Percentiles rank a stretch among this genome's conserved stretches.
These are phyloP conservation scores for Elaeis guineensis DNA, from an alignment of 176 grass and related monocot species.

Conservation along the genomic window DNA sequence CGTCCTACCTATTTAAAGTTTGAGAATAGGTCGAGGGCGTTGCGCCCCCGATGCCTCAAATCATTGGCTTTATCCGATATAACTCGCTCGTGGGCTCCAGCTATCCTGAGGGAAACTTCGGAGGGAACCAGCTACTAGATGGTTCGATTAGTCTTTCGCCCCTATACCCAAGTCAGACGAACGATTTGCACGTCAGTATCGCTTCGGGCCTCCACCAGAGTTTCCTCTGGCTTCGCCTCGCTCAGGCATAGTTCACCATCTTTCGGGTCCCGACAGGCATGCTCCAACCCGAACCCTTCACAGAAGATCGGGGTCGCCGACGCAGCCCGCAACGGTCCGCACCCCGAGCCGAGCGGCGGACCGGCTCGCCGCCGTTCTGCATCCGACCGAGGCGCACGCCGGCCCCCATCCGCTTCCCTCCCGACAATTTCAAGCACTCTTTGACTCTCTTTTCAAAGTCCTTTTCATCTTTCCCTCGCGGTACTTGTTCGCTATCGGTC, in stretches of 20 bases:
- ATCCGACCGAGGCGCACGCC: too few species aligned
- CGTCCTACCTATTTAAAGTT: background rate
- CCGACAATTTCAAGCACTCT: conserved; percentile 23
- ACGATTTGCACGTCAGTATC: conserved; percentile 49
- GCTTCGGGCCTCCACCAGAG: conserved; percentile 39
- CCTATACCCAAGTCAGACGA: conserved; percentile 49
- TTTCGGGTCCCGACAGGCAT: conserved; percentile 57
- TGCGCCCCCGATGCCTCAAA: background rate
- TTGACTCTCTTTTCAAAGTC: conserved; percentile 79
- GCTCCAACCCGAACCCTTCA: conserved; percentile 75
- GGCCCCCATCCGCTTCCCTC: too few species aligned
- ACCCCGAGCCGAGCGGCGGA: too few species aligned
- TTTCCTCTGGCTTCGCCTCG: conserved; percentile 32
- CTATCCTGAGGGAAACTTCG: conserved; percentile 45
- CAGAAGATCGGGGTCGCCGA: conserved; percentile 45
- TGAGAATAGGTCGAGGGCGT: conserved; percentile 59
- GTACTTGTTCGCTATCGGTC: conserved; percentile 71
- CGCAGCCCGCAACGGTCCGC: too few species aligned
- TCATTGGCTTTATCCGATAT: too few species aligned
- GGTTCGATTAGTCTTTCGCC: conserved; percentile 68
- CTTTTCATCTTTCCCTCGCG: conserved; percentile 69
- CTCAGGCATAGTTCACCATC: conserved; percentile 6
- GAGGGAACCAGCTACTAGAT: conserved; percentile 68
- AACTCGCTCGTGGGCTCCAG: background rate
- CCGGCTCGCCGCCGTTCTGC: too few species aligned